Percentiles rank a stretch among this genome's conserved stretches.
Evolutionary conservation across 345 rosid species (phyloP).

Genomic region (Tarenaya hassleriana): DNA sequence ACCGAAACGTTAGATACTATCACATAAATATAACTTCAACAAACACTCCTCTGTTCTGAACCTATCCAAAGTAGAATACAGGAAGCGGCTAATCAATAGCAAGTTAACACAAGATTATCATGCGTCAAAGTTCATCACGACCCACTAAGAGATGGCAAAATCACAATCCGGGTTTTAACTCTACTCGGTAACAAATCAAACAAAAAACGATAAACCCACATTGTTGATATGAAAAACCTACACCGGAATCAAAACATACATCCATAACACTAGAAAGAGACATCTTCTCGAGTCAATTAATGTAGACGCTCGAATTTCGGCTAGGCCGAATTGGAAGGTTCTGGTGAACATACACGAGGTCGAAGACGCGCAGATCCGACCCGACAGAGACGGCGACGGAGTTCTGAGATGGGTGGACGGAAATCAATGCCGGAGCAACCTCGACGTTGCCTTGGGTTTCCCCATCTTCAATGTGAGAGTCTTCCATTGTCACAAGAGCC

Average conservation of each 20-base stretch:
- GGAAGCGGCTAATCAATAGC: too few species aligned
- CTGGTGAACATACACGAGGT: constrained; percentile 45
- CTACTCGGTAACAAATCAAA: too few species aligned
- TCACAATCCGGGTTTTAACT: too few species aligned
- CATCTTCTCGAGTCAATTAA: not conserved
- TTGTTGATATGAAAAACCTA: too few species aligned
- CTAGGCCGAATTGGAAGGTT: not conserved
- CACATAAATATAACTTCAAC: not conserved
- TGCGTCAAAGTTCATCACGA: too few species aligned
- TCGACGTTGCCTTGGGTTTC: constrained; percentile 47
- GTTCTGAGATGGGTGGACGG: constrained; percentile 61
- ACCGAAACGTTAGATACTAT: constrained; percentile 10
- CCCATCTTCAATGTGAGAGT: constrained; percentile 43
- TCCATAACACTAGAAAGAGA: too few species aligned
- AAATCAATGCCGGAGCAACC: constrained; percentile 73
- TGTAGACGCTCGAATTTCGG: not conserved
- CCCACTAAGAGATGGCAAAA: too few species aligned
- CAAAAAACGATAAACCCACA: too few species aligned
- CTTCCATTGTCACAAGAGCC: constrained; percentile 35
- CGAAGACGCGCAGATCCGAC: constrained; percentile 76
- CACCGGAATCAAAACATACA: too few species aligned
- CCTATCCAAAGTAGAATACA: too few species aligned
- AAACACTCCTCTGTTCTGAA: constrained; percentile 4
- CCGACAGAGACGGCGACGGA: constrained; percentile 75
- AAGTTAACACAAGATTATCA: too few species aligned